Evolutionary conservation across 768 basidiomycete species (phyloP).

Genomic region (Suillus weaverae): DNA sequence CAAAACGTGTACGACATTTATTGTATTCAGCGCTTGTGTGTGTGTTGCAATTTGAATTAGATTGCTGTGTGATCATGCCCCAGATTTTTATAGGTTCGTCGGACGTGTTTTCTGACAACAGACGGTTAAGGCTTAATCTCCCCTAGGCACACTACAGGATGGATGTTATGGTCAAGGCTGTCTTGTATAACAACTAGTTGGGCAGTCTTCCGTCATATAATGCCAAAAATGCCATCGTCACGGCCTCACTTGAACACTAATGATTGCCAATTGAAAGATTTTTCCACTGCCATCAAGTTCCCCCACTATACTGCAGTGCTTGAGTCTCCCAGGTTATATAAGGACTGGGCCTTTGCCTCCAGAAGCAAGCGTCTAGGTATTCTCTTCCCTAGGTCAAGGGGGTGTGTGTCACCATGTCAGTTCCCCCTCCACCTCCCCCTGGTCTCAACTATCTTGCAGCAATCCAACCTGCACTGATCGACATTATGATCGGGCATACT

Average conservation of each 20-base stretch:
- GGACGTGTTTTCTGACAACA: not conserved
- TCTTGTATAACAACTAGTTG: not conserved
- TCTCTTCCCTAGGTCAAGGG: not conserved
- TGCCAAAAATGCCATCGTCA: not conserved
- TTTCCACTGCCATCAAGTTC: not conserved
- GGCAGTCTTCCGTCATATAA: not conserved
- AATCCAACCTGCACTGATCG: conserved; percentile 22
- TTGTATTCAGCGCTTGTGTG: not conserved
- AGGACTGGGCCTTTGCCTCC: not conserved
- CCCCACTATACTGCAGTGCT: not conserved
- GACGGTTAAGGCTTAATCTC: not conserved
- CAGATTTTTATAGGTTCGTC: not conserved
- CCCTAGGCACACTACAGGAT: not conserved
- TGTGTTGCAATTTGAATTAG: not conserved
- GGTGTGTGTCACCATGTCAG: not conserved
- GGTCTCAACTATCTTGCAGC: conserved; percentile 6
- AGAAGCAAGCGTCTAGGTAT: not conserved
- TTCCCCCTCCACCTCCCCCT: not conserved
- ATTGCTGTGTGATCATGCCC: not conserved
- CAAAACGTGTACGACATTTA: not conserved
- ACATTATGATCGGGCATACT: conserved; percentile 31
- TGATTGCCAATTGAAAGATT: not conserved
- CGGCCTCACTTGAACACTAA: not conserved
- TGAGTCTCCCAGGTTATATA: not conserved
- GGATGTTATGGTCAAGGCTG: not conserved